Base-by-base conservation (phyloP, 2,329 filamentous ascomycete species). In the Cryphonectria parasitica region DNA sequence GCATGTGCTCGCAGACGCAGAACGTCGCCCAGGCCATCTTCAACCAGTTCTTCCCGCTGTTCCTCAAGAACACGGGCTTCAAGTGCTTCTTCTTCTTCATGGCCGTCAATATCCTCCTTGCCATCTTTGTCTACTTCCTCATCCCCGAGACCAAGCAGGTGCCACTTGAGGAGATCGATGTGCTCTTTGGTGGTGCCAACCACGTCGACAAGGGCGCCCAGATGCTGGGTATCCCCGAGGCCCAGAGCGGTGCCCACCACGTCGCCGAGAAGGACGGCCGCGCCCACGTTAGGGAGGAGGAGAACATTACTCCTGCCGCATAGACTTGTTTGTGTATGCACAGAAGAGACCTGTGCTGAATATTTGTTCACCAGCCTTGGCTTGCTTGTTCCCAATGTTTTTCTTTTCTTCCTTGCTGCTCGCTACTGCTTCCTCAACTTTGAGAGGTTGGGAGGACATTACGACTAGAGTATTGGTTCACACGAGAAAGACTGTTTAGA, bases 1-100 rank as follows among this genome's bases (percentile, higher is more conserved):
- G 88, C 69, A 91, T 91, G 89, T 88, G 79, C 74, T 82, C 81
- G 45, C 83, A 88, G 77, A 85, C 81, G 69, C 86, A 88, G 74
- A 88, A 91, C 76, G 86, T 91, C 61, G 88, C 88, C 74, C 90
- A 91, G 77, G 84, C 85, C 61, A 61, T 73, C 74, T 86, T 91
- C 75, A 87, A 90, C 77, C 89, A 91, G 73, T 91, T 91, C 82
- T 91, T 91, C 83, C 89, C 89, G 19, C 86, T 84, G 19, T 91
- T 91, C 81, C 83, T 90, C 28, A 81, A 84, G 54, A 88, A 88
- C 75, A 75, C 76, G 49, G 82, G 81, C 34, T 81, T 84, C 39
- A 80, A 80, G 69, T 81, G 80, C n/a, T 75, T 82, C 28, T 82
- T 80, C 75, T 80, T 82, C 75, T 82, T 82, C 75, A 79, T 81